Conservation (phyloP, 495 filamentous ascomycete genomes). For the Trichoderma gamsii region DNA sequence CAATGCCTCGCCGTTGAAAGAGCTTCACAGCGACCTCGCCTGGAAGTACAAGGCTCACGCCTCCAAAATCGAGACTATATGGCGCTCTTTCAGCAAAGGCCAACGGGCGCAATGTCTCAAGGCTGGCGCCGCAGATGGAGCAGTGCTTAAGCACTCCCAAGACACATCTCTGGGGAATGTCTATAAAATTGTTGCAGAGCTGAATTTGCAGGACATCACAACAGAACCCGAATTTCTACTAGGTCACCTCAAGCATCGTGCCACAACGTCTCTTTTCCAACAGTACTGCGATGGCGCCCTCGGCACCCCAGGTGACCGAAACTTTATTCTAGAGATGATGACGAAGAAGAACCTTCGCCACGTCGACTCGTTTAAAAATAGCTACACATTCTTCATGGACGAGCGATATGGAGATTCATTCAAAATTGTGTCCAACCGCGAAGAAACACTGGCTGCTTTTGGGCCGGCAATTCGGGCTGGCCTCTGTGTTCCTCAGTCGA, state of each 20-base stretch:
- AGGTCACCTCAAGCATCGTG: conserved; percentile 28
- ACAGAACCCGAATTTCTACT: conserved; percentile 29
- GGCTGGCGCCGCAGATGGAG: conserved; percentile 21
- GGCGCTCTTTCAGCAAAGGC: conserved; percentile 24
- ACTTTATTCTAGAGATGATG: conserved; percentile 24
- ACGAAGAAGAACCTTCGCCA: conserved; percentile 19
- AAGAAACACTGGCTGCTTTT: conserved; percentile 18
- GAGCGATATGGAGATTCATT: conserved; percentile 20
- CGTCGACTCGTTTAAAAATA: conserved; percentile 16
- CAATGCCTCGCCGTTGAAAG: conserved; percentile 4
- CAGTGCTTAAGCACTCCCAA: conserved; percentile 19
- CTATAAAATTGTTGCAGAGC: conserved; percentile 31
- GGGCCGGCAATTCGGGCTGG: conserved; percentile 19
- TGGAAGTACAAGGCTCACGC: conserved; percentile 22
- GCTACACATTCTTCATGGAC: conserved; percentile 25
- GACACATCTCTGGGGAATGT: conserved; percentile 25
- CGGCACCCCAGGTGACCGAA: conserved; percentile 22
- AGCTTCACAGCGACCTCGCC: conserved; percentile 23
- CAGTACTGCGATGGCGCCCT: conserved; percentile 25
- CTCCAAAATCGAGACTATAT: conserved; percentile 21
- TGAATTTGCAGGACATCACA: conserved; percentile 34
- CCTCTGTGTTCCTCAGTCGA: conserved; percentile 24
- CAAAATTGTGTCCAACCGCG: conserved; percentile 7
- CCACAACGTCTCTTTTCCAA: conserved; percentile 23
- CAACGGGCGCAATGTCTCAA: conserved; percentile 24